phyloP scores from a whole-genome alignment of 2,329 filamentous ascomycete species.

The Phaeophleospora eucalypticola region DNA sequence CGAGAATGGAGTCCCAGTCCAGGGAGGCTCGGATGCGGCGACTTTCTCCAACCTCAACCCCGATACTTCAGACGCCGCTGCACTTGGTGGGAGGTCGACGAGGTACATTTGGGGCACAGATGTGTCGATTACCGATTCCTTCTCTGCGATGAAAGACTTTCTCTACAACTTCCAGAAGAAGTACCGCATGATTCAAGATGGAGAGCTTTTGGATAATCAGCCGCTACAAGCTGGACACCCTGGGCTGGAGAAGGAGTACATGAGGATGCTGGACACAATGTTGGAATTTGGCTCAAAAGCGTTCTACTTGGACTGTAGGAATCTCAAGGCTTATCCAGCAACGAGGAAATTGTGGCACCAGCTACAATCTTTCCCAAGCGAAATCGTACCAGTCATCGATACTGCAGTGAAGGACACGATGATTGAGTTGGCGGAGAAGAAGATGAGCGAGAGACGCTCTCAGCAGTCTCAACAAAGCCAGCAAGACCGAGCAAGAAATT shows the following conservation, averaged over 20 bases:
- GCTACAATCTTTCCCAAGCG: constrained; percentile 86
- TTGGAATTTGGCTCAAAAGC: constrained; percentile 76
- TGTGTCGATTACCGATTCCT: constrained; percentile 85
- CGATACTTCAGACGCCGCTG: constrained; percentile 86
- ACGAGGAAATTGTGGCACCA: constrained; percentile 96
- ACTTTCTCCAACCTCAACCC: constrained; percentile 69
- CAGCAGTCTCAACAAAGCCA: constrained; percentile 27
- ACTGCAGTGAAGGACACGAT: constrained; percentile 89
- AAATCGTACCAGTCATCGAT: constrained; percentile 96
- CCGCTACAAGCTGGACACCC: constrained; percentile 63
- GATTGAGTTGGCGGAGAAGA: constrained; percentile 78
- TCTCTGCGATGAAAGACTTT: constrained; percentile 85
- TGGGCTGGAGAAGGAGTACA: constrained; percentile 76
- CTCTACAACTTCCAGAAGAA: constrained; percentile 87
- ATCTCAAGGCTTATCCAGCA: constrained; percentile 87
- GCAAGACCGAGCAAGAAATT: constrained; percentile 35
- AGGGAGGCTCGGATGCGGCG: constrained; percentile 52
- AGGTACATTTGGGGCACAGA: constrained; percentile 96
- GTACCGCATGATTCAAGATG: constrained; percentile 88
- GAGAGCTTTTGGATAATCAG: constrained; percentile 68
- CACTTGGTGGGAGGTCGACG: constrained; percentile 73
- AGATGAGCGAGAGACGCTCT: constrained; percentile 62
- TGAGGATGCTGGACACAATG: constrained; percentile 85
- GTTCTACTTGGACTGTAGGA: constrained; percentile 82
- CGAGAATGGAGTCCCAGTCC: constrained; percentile 58